phyloP scores from a whole-genome alignment of 805 yeast genomes.

The Kregervanrija delftensis region DNA sequence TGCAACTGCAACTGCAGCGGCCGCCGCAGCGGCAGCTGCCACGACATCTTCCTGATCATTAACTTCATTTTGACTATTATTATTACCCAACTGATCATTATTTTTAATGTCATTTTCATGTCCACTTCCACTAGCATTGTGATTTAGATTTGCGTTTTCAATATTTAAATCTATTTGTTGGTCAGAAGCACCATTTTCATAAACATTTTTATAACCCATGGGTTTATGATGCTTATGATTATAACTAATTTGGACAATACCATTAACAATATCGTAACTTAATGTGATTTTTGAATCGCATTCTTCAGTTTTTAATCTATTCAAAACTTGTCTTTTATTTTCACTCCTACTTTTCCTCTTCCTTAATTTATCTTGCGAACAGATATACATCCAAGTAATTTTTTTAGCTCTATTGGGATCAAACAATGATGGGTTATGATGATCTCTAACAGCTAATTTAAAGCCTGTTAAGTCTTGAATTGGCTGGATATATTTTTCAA shows the following conservation, averaged over 20 bases:
- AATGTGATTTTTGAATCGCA: conserved; percentile 35
- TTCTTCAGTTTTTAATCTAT: conserved; percentile 34
- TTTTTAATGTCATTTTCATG: neutral
- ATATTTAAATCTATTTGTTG: too few species aligned
- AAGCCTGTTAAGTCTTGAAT: conserved; percentile 35
- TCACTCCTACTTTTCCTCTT: conserved; percentile 37
- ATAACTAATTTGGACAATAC: conserved; percentile 29
- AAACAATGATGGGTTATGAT: conserved; percentile 30
- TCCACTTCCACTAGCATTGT: neutral
- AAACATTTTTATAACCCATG: neutral
- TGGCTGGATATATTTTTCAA: conserved; percentile 32
- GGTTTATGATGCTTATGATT: conserved; percentile 37
- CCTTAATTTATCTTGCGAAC: conserved; percentile 37
- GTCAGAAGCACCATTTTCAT: neutral
- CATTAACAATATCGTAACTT: conserved; percentile 32
- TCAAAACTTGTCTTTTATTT: conserved; percentile 30
- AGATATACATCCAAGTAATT: conserved; percentile 37
- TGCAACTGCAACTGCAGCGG: conserved; percentile 8
- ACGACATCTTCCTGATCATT: conserved; percentile 1
- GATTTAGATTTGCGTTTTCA: too few species aligned
- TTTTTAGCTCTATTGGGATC: conserved; percentile 31
- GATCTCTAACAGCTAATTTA: conserved; percentile 38
- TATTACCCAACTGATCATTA: too few species aligned
- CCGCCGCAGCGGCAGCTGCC: conserved; percentile 9
- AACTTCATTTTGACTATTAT: neutral